Conservation (phyloP, 2,329 filamentous ascomycete species). For the Colletotrichum falcatum region DNA sequence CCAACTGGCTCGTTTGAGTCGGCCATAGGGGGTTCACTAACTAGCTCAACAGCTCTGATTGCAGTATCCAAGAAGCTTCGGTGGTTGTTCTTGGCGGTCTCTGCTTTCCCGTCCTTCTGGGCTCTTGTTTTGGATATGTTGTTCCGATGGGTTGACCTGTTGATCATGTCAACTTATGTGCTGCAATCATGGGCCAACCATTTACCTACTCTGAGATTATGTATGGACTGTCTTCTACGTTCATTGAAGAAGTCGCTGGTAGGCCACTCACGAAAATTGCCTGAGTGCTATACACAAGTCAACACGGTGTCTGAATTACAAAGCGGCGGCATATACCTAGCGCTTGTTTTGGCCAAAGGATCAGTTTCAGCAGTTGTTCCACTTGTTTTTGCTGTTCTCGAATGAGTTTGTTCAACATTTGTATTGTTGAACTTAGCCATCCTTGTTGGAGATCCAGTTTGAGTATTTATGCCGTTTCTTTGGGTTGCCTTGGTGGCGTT, state of each 20-base stretch:
- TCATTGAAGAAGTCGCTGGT: slow-evolving; percentile 19
- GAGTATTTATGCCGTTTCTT: background rate
- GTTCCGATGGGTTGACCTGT: background rate
- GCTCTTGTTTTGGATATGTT: background rate
- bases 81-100: background rate
- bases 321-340: background rate
- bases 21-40: background rate
- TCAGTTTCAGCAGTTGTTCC: background rate
- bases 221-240: slow-evolving; percentile 7
- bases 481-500: background rate
- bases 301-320: background rate
- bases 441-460: no score
- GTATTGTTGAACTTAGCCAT: background rate
- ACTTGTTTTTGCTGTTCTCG: background rate
- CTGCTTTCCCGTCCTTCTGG: background rate
- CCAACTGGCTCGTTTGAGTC: background rate
- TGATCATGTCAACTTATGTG: background rate
- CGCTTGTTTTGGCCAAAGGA: background rate
- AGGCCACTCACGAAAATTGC: background rate
- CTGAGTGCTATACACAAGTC: background rate
- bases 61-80: background rate
- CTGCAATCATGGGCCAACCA: background rate
- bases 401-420: background rate
- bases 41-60: background rate
- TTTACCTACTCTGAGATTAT: background rate